phyloP scores from a whole-genome alignment of 2,329 filamentous ascomycete genomes.

The Trichoderma sp. region DNA sequence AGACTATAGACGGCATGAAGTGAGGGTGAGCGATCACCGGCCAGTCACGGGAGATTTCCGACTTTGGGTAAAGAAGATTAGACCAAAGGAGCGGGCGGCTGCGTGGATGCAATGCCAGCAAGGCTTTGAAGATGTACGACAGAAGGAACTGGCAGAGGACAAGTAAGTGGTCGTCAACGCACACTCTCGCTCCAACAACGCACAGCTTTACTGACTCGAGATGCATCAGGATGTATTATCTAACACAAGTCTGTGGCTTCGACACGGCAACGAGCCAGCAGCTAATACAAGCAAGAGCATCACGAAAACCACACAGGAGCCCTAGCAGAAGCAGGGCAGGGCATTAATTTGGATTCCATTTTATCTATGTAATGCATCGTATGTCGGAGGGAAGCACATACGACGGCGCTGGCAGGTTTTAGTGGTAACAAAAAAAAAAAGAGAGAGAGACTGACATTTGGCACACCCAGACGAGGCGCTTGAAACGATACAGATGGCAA shows the following conservation, averaged over 20 bases:
- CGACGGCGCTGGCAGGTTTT: neutral
- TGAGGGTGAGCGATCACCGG: constrained; percentile 86
- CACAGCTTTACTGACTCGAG: constrained; percentile 23
- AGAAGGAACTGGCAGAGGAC: constrained; percentile 65
- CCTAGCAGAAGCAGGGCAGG: constrained; percentile 25
- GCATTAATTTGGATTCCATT: constrained; percentile 7
- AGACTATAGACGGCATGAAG: constrained; percentile 85
- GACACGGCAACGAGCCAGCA: constrained; percentile 49
- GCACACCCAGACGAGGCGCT: neutral
- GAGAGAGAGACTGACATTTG: neutral
- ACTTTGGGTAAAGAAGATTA: constrained; percentile 79
- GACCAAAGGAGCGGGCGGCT: constrained; percentile 59
- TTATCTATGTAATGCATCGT: neutral
- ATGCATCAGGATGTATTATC: constrained; percentile 45
- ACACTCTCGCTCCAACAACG: neutral
- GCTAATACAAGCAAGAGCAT: constrained; percentile 43
- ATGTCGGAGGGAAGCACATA: neutral
- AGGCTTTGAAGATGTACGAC: constrained; percentile 69
- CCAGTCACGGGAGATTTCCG: constrained; percentile 85
- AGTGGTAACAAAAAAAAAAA: neutral
- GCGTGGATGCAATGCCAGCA: constrained; percentile 72
- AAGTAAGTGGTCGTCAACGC: constrained; percentile 58
- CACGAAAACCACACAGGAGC: constrained; percentile 28
- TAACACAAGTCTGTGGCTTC: constrained; percentile 52
- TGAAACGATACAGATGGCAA: neutral